phyloP scores from a whole-genome alignment of 2,329 filamentous ascomycete species.

The Penicillium sp. region DNA sequence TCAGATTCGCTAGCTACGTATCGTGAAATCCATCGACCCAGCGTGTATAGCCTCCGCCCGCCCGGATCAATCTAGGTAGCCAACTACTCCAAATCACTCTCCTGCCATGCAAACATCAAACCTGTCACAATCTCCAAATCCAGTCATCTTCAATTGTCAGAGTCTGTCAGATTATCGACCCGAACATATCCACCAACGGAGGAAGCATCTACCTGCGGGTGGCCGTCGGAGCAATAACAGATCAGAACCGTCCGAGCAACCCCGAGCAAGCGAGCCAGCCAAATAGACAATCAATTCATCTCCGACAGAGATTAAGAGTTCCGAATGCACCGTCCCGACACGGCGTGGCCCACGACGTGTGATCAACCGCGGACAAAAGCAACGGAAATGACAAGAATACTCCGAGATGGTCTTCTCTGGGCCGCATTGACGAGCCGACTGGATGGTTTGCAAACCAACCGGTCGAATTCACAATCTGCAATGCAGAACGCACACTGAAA shows the following conservation, averaged over 20 bases:
- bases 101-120: background rate
- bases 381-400: constrained; percentile 2
- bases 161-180: background rate
- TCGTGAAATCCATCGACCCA: background rate
- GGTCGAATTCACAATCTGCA: background rate
- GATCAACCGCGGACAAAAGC: background rate
- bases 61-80: background rate
- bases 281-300: background rate
- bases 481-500: background rate
- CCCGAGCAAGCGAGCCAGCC: background rate
- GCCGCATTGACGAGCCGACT: background rate
- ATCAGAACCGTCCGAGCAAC: background rate
- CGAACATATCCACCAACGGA: background rate
- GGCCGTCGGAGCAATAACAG: background rate
- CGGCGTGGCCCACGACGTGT: background rate
- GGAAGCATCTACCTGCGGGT: background rate
- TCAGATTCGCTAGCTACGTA: background rate
- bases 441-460: background rate
- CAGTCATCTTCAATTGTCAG: background rate
- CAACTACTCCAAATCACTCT: background rate
- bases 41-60: background rate
- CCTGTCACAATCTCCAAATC: no score
- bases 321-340: background rate
- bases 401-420: background rate
- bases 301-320: background rate